A percentile compares a stretch with the other conserved stretches of the same genome.
phyloP scores from a whole-genome alignment of 2,329 filamentous ascomycete genomes.

The Botryosphaeria dothidea region DNA sequence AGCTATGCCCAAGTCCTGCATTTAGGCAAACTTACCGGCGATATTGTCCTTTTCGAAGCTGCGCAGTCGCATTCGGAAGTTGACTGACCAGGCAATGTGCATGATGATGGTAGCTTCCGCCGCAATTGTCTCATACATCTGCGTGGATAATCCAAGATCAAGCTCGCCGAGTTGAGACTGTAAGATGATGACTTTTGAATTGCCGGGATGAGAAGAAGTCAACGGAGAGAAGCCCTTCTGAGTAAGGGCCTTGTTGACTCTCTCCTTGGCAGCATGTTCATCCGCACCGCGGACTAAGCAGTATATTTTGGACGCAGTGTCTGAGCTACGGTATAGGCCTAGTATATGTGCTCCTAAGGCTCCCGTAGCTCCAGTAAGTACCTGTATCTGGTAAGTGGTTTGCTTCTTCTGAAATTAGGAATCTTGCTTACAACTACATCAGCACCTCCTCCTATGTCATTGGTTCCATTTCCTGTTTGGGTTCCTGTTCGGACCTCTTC shows the following conservation, averaged over 20 bases:
- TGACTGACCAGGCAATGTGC: slow-evolving; percentile 66
- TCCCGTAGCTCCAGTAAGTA: slow-evolving; percentile 55
- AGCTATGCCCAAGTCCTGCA: slow-evolving; percentile 15
- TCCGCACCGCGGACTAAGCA: slow-evolving; percentile 57
- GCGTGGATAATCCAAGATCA: slow-evolving; percentile 49
- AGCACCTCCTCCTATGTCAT: neutral
- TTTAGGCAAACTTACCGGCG: slow-evolving; percentile 31
- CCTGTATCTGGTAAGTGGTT: neutral
- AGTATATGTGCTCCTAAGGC: slow-evolving; percentile 55
- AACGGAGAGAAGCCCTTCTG: slow-evolving; percentile 37
- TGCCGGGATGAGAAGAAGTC: slow-evolving; percentile 17
- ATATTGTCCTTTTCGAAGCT: slow-evolving; percentile 59
- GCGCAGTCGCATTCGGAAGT: slow-evolving; percentile 59
- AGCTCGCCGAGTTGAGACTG: slow-evolving; percentile 50
- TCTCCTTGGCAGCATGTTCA: slow-evolving; percentile 42
- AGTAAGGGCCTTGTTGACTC: slow-evolving; percentile 48
- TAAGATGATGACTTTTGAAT: slow-evolving; percentile 49
- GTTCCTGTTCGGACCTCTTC: neutral
- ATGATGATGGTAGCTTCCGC: slow-evolving; percentile 54
- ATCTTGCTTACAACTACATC: slow-evolving; percentile 4
- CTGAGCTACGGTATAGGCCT: slow-evolving; percentile 42
- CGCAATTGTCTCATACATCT: slow-evolving; percentile 45
- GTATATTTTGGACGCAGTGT: slow-evolving; percentile 49
- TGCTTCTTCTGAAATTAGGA: neutral
- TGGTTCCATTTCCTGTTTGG: too few relatives aligned